A percentile compares a stretch with the other conserved stretches of the same genome.
Evolutionary conservation across 2,329 filamentous ascomycete species (phyloP).

Genomic region (Calonectria pauciramosa): DNA sequence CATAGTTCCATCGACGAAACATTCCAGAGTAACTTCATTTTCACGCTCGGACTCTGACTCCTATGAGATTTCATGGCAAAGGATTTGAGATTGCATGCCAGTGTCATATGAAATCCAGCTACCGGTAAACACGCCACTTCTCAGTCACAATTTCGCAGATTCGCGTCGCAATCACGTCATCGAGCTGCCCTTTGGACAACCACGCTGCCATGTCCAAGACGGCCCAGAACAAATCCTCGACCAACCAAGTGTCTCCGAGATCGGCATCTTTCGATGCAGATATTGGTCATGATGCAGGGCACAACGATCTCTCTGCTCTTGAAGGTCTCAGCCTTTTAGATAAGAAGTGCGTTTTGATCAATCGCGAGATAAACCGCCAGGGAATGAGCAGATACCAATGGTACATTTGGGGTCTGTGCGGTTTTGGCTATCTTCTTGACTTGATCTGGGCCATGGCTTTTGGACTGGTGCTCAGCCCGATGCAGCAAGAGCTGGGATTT

Average conservation of each 20-base stretch:
- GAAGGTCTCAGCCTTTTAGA: neutral
- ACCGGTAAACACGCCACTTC: neutral
- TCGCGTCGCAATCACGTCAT: neutral
- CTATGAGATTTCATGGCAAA: neutral
- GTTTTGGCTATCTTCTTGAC: neutral
- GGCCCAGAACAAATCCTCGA: neutral
- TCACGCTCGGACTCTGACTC: neutral
- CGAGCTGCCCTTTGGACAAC: neutral
- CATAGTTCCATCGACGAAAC: neutral
- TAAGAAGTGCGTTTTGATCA: neutral
- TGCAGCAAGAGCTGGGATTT: neutral
- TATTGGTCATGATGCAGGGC: neutral
- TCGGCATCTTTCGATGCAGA: neutral
- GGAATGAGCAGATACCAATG: neutral
- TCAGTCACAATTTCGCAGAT: neutral
- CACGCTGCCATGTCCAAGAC: neutral
- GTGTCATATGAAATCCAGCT: neutral
- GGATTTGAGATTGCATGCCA: neutral
- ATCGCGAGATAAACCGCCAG: neutral
- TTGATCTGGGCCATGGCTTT: neutral
- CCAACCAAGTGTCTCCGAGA: neutral
- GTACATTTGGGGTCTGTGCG: neutral
- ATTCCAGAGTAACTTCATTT: neutral
- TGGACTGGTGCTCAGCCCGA: neutral
- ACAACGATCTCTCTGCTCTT: neutral